Percentiles rank a stretch among this genome's conserved stretches.
Evolutionary conservation across 2,329 filamentous ascomycete species (phyloP).

Genomic region (Lecanicillium sp.): DNA sequence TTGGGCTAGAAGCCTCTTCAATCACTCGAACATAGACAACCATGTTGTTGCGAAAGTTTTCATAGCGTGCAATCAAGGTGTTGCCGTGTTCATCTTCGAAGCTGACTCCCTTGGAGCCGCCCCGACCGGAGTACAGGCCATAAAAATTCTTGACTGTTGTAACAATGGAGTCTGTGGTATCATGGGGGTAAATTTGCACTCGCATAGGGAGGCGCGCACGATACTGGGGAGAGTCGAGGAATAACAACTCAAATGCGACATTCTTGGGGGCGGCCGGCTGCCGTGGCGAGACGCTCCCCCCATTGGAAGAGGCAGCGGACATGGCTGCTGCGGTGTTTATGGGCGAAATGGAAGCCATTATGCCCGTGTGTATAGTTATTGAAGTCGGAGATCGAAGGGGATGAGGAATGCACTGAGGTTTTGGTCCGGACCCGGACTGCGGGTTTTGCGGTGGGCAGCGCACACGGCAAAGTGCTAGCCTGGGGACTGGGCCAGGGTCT

Average conservation of each 20-base stretch:
- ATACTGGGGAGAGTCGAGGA: conserved; percentile 57
- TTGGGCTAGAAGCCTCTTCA: conserved; percentile 41
- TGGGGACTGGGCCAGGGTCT: not conserved
- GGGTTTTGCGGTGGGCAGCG: conserved; percentile 23
- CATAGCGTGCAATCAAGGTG: conserved; percentile 89
- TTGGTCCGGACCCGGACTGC: conserved; percentile 14
- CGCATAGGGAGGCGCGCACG: conserved; percentile 74
- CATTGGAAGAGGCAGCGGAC: conserved; percentile 28
- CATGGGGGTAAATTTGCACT: conserved; percentile 88
- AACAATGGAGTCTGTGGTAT: conserved; percentile 95
- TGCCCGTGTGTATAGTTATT: conserved; percentile 16
- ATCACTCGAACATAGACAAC: conserved; percentile 86
- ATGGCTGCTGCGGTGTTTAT: conserved; percentile 24
- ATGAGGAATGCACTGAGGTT: not conserved
- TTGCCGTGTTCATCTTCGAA: conserved; percentile 88
- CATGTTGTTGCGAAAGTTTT: conserved; percentile 92
- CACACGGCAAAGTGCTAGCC: conserved; percentile 5
- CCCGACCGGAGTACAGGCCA: conserved; percentile 73
- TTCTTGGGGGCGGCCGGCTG: conserved; percentile 53
- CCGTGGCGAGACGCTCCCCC: conserved; percentile 37
- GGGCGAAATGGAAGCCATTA: conserved; percentile 40
- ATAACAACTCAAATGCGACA: conserved; percentile 71
- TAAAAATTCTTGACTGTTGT: conserved; percentile 99
- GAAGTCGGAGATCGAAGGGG: conserved; percentile 15
- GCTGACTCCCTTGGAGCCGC: conserved; percentile 71